These are phyloP conservation scores for Gossypium schwendimanii DNA, from an alignment of 441 rosid genomes.

Conservation along the genomic window DNA sequence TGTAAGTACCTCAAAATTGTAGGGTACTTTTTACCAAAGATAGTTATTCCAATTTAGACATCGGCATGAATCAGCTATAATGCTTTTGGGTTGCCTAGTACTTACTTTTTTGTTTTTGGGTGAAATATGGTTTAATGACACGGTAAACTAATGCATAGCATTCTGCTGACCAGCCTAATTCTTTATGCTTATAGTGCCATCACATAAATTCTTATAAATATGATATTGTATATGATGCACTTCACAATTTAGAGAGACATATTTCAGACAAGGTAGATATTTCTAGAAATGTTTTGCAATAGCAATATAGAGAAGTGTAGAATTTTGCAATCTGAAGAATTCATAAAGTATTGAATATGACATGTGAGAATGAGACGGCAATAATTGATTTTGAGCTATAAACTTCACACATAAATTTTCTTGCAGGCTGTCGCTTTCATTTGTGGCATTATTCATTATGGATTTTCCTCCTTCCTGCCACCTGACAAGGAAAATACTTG, in stretches of 20 bases:
- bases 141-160: background rate
- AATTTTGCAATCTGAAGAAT: background rate
- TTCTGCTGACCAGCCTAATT: background rate
- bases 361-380: background rate
- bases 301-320: background rate
- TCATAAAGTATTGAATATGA: background rate
- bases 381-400: background rate
- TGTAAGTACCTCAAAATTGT: slow-evolving; percentile 42
- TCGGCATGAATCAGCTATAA: background rate
- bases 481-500: slow-evolving; percentile 39
- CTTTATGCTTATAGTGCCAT: background rate
- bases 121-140: background rate
- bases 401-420: background rate
- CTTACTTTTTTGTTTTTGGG: background rate
- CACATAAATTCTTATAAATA: background rate
- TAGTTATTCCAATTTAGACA: background rate
- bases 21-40: background rate
- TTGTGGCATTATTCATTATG: slow-evolving; percentile 57
- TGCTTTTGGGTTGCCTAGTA: background rate
- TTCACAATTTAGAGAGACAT: background rate
- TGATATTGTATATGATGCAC: background rate
- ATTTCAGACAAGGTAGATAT: background rate
- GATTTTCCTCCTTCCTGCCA: slow-evolving; percentile 36
- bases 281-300: background rate
- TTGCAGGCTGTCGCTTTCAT: slow-evolving; percentile 83